phyloP scores from a whole-genome alignment of 2,329 filamentous ascomycete genomes.

The Colletotrichum lindemuthianum region DNA sequence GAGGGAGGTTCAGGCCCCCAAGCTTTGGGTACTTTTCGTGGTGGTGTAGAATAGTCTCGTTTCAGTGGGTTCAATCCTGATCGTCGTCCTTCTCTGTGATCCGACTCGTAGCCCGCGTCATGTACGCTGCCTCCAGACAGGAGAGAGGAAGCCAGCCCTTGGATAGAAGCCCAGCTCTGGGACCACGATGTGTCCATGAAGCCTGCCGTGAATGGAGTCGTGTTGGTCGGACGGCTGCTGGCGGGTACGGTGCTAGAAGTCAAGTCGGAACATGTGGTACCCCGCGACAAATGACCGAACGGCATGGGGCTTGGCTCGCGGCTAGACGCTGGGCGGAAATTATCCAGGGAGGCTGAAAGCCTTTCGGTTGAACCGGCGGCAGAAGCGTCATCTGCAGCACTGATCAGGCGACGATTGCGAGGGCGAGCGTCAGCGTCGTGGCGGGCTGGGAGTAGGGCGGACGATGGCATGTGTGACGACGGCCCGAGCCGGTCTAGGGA shows the following conservation, averaged over 20 bases:
- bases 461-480: conserved; percentile 56
- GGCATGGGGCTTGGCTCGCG: conserved; percentile 62
- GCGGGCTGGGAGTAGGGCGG: conserved; percentile 54
- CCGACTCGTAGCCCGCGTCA: conserved; percentile 33
- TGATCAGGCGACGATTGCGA: conserved; percentile 60
- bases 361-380: conserved; percentile 43
- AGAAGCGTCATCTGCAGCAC: conserved; percentile 43
- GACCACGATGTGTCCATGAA: conserved; percentile 63
- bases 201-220: conserved; percentile 49
- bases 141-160: conserved; percentile 62
- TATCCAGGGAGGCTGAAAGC: conserved; percentile 37
- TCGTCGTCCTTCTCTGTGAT: conserved; percentile 29
- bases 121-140: conserved; percentile 47
- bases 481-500: conserved; percentile 41
- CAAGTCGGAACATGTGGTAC: conserved; percentile 4
- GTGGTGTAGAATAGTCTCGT: conserved; percentile 31
- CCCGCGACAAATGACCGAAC: conserved; percentile 42
- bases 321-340: conserved; percentile 51
- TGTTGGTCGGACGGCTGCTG: conserved; percentile 36
- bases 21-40: conserved; percentile 42
- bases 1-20: conserved; percentile 64
- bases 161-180: conserved; percentile 65
- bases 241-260: conserved; percentile 8
- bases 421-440: conserved; percentile 57
- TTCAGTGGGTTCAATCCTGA: conserved; percentile 24